These are phyloP conservation scores for Dactylorhiza incarnata DNA, from an alignment of 106 monocot genomes.

Conservation along the genomic window DNA sequence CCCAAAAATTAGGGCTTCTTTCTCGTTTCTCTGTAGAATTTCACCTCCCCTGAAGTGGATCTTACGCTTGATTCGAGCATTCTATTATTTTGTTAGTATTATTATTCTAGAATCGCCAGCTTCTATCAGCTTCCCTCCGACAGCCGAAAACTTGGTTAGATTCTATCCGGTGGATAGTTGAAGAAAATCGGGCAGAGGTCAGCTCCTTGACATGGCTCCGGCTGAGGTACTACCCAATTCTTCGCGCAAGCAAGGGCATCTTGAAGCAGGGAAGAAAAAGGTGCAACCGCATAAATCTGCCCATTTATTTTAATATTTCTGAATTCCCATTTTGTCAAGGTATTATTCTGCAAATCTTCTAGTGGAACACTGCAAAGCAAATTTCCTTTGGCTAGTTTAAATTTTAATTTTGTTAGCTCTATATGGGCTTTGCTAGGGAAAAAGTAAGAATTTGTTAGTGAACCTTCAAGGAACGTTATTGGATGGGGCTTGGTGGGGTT, in stretches of 20 bases:
- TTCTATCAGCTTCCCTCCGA: not conserved
- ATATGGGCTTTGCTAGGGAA: not conserved
- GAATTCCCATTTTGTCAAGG: not conserved
- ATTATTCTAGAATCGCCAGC: not conserved
- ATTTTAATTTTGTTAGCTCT: not conserved
- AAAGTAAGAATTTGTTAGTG: not conserved
- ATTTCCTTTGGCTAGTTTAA: not conserved
- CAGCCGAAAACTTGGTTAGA: not conserved
- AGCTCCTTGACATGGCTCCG: slow-evolving; percentile 14
- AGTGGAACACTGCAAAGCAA: not conserved
- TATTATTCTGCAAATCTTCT: not conserved
- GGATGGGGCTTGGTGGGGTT: not conserved
- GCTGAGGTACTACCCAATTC: slow-evolving; percentile 11
- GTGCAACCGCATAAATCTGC: slow-evolving; percentile 4
- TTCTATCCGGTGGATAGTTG: not conserved
- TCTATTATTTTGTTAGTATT: not conserved
- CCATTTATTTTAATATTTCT: not conserved
- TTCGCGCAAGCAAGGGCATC: slow-evolving; percentile 21
- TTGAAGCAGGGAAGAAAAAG: slow-evolving; percentile 26
- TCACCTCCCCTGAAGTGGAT: not conserved
- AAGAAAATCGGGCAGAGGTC: not conserved
- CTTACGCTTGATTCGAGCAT: not conserved
- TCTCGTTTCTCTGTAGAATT: not conserved
- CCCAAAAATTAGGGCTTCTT: not conserved
- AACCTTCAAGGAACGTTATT: too few species aligned